phyloP scores from a whole-genome alignment of 2,329 filamentous ascomycete species.

The Ophiostoma piceae region DNA sequence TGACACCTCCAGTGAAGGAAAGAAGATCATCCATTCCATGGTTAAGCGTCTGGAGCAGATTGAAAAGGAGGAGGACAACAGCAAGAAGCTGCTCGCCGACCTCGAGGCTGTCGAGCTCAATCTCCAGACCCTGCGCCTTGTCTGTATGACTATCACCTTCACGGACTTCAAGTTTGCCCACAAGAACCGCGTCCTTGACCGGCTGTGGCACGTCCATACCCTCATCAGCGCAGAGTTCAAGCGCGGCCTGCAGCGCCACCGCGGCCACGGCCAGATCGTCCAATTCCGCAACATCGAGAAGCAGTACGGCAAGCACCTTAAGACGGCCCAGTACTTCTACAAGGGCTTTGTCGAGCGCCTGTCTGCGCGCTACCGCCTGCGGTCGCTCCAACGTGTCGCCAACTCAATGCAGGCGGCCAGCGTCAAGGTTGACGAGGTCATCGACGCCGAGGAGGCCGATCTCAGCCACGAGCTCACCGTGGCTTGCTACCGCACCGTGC shows the following conservation, averaged over 20 bases:
- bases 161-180: conserved; percentile 63
- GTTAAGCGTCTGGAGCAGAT: conserved; percentile 28
- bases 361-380: conserved; percentile 51
- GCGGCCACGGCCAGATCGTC: conserved; percentile 49
- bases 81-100: conserved; percentile 27
- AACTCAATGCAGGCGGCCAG: conserved; percentile 40
- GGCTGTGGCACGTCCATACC: conserved; percentile 74
- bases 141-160: conserved; percentile 68
- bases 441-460: conserved; percentile 43
- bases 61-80: conserved; percentile 27
- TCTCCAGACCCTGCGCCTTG: conserved; percentile 51
- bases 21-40: conserved; percentile 26
- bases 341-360: conserved; percentile 76
- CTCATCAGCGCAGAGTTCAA: conserved; percentile 75
- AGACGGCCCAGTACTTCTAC: conserved; percentile 84
- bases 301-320: conserved; percentile 77
- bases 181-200: conserved; percentile 59
- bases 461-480: conserved; percentile 57
- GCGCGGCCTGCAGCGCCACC: conserved; percentile 56
- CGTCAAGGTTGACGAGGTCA: conserved; percentile 41
- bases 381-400: conserved; percentile 40
- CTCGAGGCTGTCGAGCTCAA: conserved; percentile 26
- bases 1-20: conserved; percentile 26
- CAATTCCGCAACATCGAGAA: conserved; percentile 73
- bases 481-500: conserved; percentile 76